Percentiles rank a stretch among this genome's conserved stretches.
Conservation (phyloP, 805 yeast genomes). For the Nakazawaea anatomiae region DNA sequence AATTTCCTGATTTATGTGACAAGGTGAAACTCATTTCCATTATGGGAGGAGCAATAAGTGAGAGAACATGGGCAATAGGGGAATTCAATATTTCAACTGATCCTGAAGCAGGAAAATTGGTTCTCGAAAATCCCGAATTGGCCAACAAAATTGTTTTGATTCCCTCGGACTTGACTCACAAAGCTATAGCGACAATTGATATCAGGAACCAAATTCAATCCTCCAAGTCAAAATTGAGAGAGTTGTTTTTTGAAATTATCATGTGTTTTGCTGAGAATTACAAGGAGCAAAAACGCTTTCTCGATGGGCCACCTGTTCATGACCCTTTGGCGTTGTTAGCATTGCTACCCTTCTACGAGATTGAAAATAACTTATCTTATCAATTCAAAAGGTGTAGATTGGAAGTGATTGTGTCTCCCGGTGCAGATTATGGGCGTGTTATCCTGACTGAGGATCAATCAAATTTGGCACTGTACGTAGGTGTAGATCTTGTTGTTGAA, state of each 20-base stretch:
- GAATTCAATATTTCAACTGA: conserved; percentile 77
- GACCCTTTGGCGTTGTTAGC: conserved; percentile 72
- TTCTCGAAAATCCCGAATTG: conserved; percentile 42
- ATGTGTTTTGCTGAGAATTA: conserved; percentile 41
- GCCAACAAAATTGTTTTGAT: conserved; percentile 44
- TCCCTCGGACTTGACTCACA: conserved; percentile 69
- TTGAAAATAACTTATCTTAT: conserved; percentile 14
- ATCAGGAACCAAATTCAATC: conserved; percentile 32
- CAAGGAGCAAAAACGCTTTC: conserved; percentile 35
- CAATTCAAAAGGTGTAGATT: conserved; percentile 15
- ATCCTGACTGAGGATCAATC: conserved; percentile 11
- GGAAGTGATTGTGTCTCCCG: conserved; percentile 16
- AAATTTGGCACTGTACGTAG: conserved; percentile 31
- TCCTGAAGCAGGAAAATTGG: conserved; percentile 62
- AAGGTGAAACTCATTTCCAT: conserved; percentile 51
- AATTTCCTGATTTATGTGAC: conserved; percentile 46
- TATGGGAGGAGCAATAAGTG: conserved; percentile 66
- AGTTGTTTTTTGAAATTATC: conserved; percentile 46
- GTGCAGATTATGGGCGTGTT: conserved; percentile 20
- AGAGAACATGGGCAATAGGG: conserved; percentile 26
- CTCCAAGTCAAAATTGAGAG: conserved; percentile 39
- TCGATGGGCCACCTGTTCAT: conserved; percentile 69
- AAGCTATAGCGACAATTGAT: conserved; percentile 45
- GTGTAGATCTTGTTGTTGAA: conserved; percentile 28
- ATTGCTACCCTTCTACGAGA: conserved; percentile 38